These are phyloP conservation scores for Posidonia australis DNA, from an alignment of 106 monocot species.

Conservation along the genomic window DNA sequence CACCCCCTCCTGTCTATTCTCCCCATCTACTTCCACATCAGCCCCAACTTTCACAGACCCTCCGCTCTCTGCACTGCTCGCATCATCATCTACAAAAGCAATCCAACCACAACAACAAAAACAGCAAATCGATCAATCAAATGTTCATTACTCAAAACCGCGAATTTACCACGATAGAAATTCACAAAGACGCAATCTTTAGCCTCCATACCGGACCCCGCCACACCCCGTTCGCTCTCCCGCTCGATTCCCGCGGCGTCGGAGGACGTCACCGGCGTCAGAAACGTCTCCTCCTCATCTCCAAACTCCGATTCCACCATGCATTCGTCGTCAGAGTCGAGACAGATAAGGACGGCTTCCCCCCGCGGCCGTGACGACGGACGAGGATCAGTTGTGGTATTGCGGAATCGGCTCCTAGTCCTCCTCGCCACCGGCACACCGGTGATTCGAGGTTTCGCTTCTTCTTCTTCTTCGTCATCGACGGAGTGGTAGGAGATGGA, in stretches of 20 bases:
- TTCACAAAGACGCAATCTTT: background rate
- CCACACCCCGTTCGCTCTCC: background rate
- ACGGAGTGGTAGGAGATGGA: too few species aligned
- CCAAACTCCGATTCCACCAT: background rate
- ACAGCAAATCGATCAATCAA: background rate
- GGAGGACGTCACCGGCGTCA: background rate
- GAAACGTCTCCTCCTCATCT: background rate
- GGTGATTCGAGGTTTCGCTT: too few species aligned
- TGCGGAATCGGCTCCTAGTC: background rate
- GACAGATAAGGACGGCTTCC: background rate
- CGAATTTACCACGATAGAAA: background rate
- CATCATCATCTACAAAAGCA: too few species aligned
- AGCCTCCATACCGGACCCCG: background rate
- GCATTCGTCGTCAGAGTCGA: background rate
- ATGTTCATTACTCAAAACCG: background rate
- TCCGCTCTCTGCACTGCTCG: too few species aligned
- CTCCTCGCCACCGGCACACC: background rate
- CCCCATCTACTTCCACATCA: too few species aligned
- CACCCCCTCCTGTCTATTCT: too few species aligned
- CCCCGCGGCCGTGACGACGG: background rate
- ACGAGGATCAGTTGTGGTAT: background rate
- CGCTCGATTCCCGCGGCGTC: background rate
- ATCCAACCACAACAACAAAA: background rate
- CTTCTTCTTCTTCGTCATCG: too few species aligned
- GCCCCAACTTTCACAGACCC: too few species aligned